Base-by-base conservation (phyloP, 176 grass and related monocot genomes). In the Phoenix roebelenii region DNA sequence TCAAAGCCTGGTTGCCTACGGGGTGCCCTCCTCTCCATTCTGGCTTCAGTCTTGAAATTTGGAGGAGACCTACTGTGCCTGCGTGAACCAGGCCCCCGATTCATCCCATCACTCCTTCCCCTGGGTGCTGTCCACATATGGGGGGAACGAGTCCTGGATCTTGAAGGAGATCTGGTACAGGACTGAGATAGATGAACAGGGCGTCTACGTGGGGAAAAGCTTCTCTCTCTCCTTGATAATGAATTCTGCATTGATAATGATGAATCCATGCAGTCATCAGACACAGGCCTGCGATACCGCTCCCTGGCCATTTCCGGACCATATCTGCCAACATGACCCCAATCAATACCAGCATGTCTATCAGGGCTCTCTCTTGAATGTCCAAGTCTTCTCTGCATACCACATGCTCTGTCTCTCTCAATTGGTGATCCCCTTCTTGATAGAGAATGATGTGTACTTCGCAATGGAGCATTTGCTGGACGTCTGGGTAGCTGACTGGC, bases 131-230 rank as follows among this genome's bases (percentile, higher is more conserved):
- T n/a, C 87, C 93, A 91, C 63, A 58, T 17, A 73, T 77, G 76
- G 52, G 93, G 93, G 16, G 93, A 97, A 51, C 81, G 74, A 71
- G 84, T 88, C 70, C 87, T 88, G 55, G 80, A 87, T 50, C 92
- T 89, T 59, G 87, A 90, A 71, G 62, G 82, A 70, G 86, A 97
- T 72, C 80, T 74, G 28, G 78, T 82, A 49, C 73, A 78, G 69
- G 78, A 65, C 51, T 32, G 69, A 54, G 92, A 85, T 55, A 90
- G 68, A 64, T 87, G 74, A 51, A 79, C 58, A 55, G 75, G 58
- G 17, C 63, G 64, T 66, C 84, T 82, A 62, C 67, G 62, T 0
- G 74, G 61, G 9, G 67, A 82, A 63, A 85, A 70, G 55, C 79
- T 75, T 32, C 66, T 71, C 67, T 88, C 72, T 71, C 65, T 87